Conservation (phyloP, 345 rosid genomes). For the Salix exigua region DNA sequence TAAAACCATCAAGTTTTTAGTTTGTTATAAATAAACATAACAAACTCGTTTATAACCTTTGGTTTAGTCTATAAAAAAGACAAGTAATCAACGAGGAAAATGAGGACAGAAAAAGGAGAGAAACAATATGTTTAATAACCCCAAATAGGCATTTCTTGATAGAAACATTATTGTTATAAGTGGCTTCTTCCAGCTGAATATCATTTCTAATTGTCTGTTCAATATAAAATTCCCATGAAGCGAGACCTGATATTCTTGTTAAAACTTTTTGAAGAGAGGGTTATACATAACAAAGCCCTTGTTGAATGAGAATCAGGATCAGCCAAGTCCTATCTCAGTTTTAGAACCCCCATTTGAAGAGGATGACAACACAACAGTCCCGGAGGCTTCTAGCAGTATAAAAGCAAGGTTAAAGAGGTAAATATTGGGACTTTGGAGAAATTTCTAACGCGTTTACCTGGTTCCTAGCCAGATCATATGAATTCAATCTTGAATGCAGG, state of each 20-base stretch:
- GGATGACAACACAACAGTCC: constrained; percentile 41
- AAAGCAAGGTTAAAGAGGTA: constrained; percentile 45
- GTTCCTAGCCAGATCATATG: not conserved
- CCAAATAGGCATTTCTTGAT: too few species aligned
- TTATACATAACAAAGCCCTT: constrained; percentile 41
- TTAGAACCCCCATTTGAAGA: constrained; percentile 68
- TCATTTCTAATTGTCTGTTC: not conserved
- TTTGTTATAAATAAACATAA: too few species aligned
- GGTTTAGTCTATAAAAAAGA: too few species aligned
- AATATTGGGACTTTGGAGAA: not conserved
- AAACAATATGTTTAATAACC: too few species aligned
- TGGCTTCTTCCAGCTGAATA: not conserved
- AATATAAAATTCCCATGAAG: not conserved
- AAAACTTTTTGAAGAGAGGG: constrained; percentile 46
- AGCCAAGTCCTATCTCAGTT: constrained; percentile 92
- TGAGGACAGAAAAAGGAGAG: too few species aligned
- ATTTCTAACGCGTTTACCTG: not conserved
- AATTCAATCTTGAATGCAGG: constrained; percentile 32
- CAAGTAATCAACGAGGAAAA: too few species aligned
- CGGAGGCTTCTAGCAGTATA: constrained; percentile 38
- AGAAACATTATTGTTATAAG: too few species aligned
- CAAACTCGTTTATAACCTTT: too few species aligned
- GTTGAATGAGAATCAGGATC: constrained; percentile 71
- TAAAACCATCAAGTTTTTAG: too few species aligned
- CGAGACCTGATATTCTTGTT: not conserved